These are phyloP conservation scores for Plasmodium billcollinsi DNA, from an alignment of 169 alveolate species.

Conservation along the genomic window DNA sequence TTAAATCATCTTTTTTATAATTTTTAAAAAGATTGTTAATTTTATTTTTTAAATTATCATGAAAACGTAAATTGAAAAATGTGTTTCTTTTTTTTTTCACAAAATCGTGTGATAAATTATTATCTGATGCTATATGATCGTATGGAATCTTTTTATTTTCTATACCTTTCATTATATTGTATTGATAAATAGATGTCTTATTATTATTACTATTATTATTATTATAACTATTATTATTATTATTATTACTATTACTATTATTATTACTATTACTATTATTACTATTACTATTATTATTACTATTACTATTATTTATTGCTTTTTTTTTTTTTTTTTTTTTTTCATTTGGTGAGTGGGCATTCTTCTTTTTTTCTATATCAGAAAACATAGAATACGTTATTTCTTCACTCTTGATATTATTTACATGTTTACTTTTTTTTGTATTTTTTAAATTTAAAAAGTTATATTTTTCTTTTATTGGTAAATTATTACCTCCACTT, in stretches of 20 bases:
- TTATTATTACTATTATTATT: neutral
- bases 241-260: neutral
- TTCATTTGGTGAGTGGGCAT: too few relatives aligned
- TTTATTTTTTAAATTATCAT: neutral
- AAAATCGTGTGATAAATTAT: neutral
- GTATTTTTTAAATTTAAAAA: too few relatives aligned
- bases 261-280: neutral
- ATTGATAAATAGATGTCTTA: conserved; percentile 3
- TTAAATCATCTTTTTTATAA: neutral
- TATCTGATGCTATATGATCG: neutral
- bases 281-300: neutral
- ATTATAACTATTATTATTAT: too few relatives aligned
- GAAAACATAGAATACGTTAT: too few relatives aligned
- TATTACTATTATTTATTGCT: neutral
- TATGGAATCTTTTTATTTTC: neutral
- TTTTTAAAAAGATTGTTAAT: neutral
- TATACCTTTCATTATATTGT: neutral
- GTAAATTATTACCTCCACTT: too few relatives aligned
- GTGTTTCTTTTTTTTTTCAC: neutral
- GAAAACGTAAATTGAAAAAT: too few relatives aligned
- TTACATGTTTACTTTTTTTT: too few relatives aligned
- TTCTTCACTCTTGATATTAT: too few relatives aligned
- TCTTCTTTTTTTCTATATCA: too few relatives aligned
- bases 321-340: neutral
- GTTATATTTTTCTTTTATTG: too few relatives aligned